A percentile compares a stretch with the other conserved stretches of the same genome.
Evolutionary conservation across 306 rosid genomes (phyloP).

Genomic region (Vicia faba): DNA sequence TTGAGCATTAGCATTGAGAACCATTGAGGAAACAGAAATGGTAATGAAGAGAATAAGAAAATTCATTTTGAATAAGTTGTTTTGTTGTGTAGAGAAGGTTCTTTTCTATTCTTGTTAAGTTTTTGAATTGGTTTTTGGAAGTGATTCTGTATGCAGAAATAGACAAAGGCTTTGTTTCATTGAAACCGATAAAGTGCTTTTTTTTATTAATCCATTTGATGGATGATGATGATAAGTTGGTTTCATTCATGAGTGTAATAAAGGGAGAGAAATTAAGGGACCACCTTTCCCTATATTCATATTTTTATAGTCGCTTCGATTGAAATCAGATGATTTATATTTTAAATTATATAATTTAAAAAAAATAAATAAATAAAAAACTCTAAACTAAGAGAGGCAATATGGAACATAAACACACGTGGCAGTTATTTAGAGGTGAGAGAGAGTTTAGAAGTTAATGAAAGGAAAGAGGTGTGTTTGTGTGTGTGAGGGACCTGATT

Average conservation of each 20-base stretch:
- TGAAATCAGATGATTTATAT: too few relatives aligned
- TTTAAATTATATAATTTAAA: too few relatives aligned
- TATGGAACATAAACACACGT: slow-evolving; percentile 47
- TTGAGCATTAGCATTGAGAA: slow-evolving; percentile 45
- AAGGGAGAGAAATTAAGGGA: neutral
- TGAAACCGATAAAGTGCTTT: slow-evolving; percentile 73
- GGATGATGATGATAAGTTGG: neutral
- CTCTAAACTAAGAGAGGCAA: neutral
- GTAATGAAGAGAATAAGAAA: slow-evolving; percentile 43
- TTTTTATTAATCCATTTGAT: slow-evolving; percentile 25
- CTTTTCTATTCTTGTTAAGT: slow-evolving; percentile 24
- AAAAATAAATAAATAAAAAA: too few relatives aligned
- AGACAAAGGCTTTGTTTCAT: slow-evolving; percentile 55
- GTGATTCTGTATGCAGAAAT: slow-evolving; percentile 34
- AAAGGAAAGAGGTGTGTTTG: neutral
- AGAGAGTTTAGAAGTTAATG: slow-evolving; percentile 37
- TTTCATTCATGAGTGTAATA: neutral
- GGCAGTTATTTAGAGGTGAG: slow-evolving; percentile 51
- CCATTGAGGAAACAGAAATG: slow-evolving; percentile 41
- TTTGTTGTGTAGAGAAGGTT: slow-evolving; percentile 45
- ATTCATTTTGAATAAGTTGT: slow-evolving; percentile 48
- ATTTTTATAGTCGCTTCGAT: too few relatives aligned
- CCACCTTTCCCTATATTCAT: too few relatives aligned
- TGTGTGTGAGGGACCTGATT: slow-evolving; percentile 32
- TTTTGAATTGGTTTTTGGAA: slow-evolving; percentile 45